These are phyloP conservation scores for Gentiana dahurica DNA, from an alignment of 257 asterid genomes.

Conservation along the genomic window DNA sequence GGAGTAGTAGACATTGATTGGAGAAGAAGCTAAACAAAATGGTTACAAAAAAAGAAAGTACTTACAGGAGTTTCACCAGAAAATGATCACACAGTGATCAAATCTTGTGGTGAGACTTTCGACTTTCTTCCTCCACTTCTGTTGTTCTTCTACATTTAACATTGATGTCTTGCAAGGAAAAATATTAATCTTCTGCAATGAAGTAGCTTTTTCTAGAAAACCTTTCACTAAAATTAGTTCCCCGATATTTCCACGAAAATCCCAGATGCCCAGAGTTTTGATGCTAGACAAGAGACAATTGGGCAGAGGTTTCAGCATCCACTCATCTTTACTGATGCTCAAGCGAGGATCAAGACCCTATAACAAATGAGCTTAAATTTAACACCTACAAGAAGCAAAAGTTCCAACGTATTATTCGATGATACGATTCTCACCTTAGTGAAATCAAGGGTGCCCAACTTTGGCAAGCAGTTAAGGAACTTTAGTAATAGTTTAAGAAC, in stretches of 20 bases:
- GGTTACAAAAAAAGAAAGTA: constrained; percentile 7
- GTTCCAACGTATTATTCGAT: not conserved
- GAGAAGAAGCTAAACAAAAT: not conserved
- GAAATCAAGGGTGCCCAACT: constrained; percentile 28
- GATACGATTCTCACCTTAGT: constrained; percentile 23
- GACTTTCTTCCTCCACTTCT: constrained; percentile 21
- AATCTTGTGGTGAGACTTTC: constrained; percentile 22
- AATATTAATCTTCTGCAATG: constrained; percentile 32
- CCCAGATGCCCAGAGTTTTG: constrained; percentile 26
- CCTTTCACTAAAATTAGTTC: constrained; percentile 31
- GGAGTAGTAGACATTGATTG: not conserved
- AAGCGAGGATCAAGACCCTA: constrained; percentile 29
- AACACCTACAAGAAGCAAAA: too few species aligned
- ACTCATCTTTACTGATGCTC: constrained; percentile 15
- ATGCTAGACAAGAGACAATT: constrained; percentile 23
- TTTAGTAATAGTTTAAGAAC: constrained; percentile 18
- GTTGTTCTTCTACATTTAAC: constrained; percentile 14
- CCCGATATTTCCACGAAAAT: constrained; percentile 24
- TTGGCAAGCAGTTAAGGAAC: constrained; percentile 32
- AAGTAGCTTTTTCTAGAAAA: constrained; percentile 23
- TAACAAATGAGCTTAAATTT: not conserved
- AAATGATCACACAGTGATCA: constrained; percentile 19
- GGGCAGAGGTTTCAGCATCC: constrained; percentile 16
- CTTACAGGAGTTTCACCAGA: constrained; percentile 23
- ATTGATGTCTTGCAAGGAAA: constrained; percentile 18